Evolutionary conservation across 148 eudicot genomes (phyloP).

Genomic region (Heliamphora exappendiculata): DNA sequence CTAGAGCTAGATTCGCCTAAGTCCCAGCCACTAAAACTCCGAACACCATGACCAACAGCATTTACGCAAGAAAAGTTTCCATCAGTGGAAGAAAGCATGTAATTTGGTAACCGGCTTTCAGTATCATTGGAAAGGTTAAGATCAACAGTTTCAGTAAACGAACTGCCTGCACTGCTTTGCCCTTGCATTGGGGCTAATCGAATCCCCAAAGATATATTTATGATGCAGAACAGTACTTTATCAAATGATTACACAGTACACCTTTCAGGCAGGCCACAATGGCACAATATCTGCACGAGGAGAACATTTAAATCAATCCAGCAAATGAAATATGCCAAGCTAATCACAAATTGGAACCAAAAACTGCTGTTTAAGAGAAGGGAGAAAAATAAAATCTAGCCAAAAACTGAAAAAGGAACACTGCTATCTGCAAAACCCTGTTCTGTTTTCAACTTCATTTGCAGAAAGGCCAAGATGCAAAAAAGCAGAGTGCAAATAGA

Average conservation of each 20-base stretch:
- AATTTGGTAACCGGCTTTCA: conserved; percentile 19
- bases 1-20: conserved; percentile 45
- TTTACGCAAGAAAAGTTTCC: conserved; percentile 6
- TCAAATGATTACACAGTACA: neutral
- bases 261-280: neutral
- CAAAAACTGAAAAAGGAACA: neutral
- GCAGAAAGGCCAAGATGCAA: neutral
- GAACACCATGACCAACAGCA: conserved; percentile 14
- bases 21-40: conserved; percentile 28
- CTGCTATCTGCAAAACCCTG: neutral
- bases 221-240: conserved; percentile 6
- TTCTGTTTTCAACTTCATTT: conserved; percentile 1
- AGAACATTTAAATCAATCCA: neutral
- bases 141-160: conserved; percentile 32
- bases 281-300: neutral
- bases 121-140: conserved; percentile 32
- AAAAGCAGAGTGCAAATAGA: neutral
- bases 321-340: neutral
- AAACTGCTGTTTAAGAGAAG: too few relatives aligned
- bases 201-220: neutral
- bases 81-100: conserved; percentile 19
- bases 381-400: too few relatives aligned
- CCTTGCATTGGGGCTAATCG: conserved; percentile 27
- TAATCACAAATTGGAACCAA: too few relatives aligned
- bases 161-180: conserved; percentile 26